phyloP scores from a whole-genome alignment of 768 basidiomycete species.

The Tricholomella constricta region DNA sequence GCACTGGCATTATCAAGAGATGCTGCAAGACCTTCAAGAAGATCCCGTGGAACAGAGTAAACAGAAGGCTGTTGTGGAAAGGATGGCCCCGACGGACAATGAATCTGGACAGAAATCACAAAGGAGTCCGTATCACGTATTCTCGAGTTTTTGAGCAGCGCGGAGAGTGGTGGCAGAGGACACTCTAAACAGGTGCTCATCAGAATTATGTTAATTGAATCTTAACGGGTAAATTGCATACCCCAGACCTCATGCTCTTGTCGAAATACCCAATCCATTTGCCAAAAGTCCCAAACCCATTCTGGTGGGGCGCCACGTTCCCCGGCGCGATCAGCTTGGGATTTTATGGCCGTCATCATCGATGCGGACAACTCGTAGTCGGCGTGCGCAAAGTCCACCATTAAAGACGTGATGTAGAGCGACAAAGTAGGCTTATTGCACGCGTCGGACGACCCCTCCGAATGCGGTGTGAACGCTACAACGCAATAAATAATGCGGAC shows the following conservation, averaged over 20 bases:
- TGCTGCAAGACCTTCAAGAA: constrained; percentile 69
- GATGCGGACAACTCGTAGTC: constrained; percentile 63
- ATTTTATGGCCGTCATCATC: constrained; percentile 75
- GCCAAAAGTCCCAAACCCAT: constrained; percentile 77
- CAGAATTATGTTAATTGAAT: neutral
- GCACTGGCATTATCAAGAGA: constrained; percentile 72
- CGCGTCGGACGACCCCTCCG: constrained; percentile 22
- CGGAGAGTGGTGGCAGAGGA: constrained; percentile 61
- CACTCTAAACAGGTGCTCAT: constrained; percentile 44
- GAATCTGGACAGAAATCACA: constrained; percentile 74
- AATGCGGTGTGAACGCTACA: constrained; percentile 25
- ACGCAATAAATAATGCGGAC: neutral
- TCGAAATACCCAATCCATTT: constrained; percentile 70
- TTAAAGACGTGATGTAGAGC: constrained; percentile 66
- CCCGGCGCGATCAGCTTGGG: constrained; percentile 58
- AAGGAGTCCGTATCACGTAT: constrained; percentile 68
- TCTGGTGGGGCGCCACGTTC: constrained; percentile 65
- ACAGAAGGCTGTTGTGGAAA: constrained; percentile 68
- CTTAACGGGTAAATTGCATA: constrained; percentile 32
- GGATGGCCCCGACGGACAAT: constrained; percentile 57
- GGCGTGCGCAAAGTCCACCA: constrained; percentile 59
- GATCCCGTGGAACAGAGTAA: constrained; percentile 64
- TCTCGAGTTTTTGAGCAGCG: constrained; percentile 57
- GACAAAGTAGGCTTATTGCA: constrained; percentile 47
- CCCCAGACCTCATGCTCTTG: constrained; percentile 76